phyloP scores from a whole-genome alignment of 495 filamentous ascomycete species.

The Penicillium parvum region DNA sequence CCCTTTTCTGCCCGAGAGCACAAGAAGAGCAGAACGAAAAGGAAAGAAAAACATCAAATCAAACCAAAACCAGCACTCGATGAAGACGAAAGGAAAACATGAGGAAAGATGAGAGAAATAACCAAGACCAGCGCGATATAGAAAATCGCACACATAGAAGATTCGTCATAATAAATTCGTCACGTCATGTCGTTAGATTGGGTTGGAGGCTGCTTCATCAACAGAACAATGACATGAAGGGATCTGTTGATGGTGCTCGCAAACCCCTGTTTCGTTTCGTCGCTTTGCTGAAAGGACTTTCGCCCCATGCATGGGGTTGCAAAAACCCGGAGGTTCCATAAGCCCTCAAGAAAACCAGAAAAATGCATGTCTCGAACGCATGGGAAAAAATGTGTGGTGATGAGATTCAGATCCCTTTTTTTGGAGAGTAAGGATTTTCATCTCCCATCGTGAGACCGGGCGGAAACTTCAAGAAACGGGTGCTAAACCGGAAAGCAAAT shows the following conservation, averaged over 20 bases:
- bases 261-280: constrained; percentile 2
- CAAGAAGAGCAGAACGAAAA: constrained; percentile 5
- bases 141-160: constrained; percentile 22
- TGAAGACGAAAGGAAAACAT: constrained; percentile 8
- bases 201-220: constrained; percentile 23
- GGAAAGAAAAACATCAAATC: no score
- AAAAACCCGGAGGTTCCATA: no score
- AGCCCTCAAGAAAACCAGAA: neutral
- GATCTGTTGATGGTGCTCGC: no score
- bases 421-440: neutral
- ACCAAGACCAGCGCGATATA: constrained; percentile 11
- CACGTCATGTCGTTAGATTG: constrained; percentile 44
- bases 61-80: constrained; percentile 5
- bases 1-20: constrained; percentile 11
- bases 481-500: neutral
- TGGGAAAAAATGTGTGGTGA: neutral
- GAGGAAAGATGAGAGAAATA: constrained; percentile 4
- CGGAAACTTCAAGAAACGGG: neutral
- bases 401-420: no score
- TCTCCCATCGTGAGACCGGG: neutral
- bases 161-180: constrained; percentile 45
- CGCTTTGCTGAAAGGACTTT: constrained; percentile 8
- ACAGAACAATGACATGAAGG: constrained; percentile 3
- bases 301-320: neutral
- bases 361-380: neutral